Evolutionary conservation across 345 rosid genomes (phyloP).

Genomic region (Heritiera littoralis): DNA sequence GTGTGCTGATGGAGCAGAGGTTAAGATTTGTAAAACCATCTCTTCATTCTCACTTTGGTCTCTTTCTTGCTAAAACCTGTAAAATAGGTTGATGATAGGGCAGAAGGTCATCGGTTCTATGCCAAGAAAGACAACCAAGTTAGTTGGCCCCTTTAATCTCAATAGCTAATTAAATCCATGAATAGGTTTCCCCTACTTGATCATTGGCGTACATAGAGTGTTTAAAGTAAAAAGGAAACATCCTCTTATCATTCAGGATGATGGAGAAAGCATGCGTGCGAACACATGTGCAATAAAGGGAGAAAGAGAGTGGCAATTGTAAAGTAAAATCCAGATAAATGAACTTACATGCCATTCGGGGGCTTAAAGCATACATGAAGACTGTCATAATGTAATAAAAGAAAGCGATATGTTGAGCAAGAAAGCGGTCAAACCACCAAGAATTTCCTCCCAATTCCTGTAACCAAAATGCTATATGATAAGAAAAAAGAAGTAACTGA

Average conservation of each 20-base stretch:
- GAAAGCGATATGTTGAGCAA: slow-evolving; percentile 77
- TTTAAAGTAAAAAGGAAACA: not conserved
- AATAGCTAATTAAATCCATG: not conserved
- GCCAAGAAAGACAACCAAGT: not conserved
- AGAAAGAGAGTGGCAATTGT: not conserved
- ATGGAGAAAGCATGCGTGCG: not conserved
- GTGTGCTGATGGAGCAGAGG: not conserved
- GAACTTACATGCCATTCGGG: slow-evolving; percentile 97
- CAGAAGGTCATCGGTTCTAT: not conserved
- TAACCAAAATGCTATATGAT: slow-evolving; percentile 24
- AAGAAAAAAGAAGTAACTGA: slow-evolving; percentile 12
- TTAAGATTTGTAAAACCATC: not conserved
- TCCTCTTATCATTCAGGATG: not conserved
- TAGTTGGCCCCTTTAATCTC: not conserved
- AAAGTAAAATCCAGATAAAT: slow-evolving; percentile 4
- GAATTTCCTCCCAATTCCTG: slow-evolving; percentile 96
- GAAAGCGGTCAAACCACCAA: slow-evolving; percentile 97
- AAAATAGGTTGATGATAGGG: not conserved
- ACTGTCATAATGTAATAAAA: slow-evolving; percentile 89
- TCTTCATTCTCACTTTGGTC: slow-evolving; percentile 6
- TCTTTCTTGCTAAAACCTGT: not conserved
- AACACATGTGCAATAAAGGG: not conserved
- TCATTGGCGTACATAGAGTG: not conserved
- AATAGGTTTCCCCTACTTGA: not conserved
- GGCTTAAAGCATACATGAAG: slow-evolving; percentile 82